Percentiles rank a stretch among this genome's conserved stretches.
These are phyloP conservation scores for Panus rudis DNA, from an alignment of 768 basidiomycete genomes.

Conservation along the genomic window DNA sequence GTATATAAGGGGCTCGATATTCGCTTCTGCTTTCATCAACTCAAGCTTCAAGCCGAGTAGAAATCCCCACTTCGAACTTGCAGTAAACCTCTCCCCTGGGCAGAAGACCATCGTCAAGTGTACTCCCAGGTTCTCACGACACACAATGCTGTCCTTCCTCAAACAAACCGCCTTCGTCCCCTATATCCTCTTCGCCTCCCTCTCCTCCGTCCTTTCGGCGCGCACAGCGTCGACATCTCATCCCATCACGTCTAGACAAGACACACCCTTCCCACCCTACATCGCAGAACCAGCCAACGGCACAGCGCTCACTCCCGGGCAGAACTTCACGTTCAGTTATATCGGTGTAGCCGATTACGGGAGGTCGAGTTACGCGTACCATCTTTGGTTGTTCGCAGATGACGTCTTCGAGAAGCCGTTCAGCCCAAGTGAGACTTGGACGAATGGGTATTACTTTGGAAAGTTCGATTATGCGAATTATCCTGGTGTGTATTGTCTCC, in stretches of 20 bases:
- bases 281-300: constrained; percentile 28
- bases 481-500: constrained; percentile 27
- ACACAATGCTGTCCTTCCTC: no score
- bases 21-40: no score
- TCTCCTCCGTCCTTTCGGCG: constrained; percentile 5
- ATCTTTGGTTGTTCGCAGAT: constrained; percentile 34
- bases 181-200: constrained; percentile 3
- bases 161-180: background rate
- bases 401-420: constrained; percentile 18
- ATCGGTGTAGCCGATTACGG: constrained; percentile 33
- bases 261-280: constrained; percentile 16
- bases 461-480: constrained; percentile 36
- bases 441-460: constrained; percentile 38
- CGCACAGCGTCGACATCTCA: no score
- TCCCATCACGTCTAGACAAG: no score
- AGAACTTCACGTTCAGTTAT: constrained; percentile 35
- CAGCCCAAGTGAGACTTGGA: constrained; percentile 23
- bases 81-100: no score
- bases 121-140: no score
- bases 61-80: no score
- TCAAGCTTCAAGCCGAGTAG: no score
- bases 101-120: no score
- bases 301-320: constrained; percentile 33
- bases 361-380: constrained; percentile 34
- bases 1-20: no score